phyloP scores from a whole-genome alignment of 371 early-diverging fungal genomes.

The Nematocida minor region DNA sequence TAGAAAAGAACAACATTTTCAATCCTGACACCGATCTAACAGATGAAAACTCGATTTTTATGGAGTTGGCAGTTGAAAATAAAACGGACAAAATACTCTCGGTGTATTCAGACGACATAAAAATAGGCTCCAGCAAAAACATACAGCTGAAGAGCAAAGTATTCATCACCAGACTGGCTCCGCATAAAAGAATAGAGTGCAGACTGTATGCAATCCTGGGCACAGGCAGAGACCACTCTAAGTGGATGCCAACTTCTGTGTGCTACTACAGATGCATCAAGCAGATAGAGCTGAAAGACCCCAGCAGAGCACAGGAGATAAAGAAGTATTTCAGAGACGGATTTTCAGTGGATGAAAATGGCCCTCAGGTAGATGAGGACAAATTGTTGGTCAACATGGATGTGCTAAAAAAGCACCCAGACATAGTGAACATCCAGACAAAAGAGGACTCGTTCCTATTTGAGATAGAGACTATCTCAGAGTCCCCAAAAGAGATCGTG shows the following conservation, averaged over 20 bases:
- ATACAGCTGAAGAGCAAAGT: conserved; percentile 76
- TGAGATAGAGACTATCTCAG: conserved; percentile 29
- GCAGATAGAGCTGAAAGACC: not conserved
- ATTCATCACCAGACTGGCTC: conserved; percentile 82
- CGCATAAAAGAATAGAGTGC: conserved; percentile 80
- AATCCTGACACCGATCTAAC: not conserved
- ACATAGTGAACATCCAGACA: not conserved
- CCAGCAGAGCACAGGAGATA: not conserved
- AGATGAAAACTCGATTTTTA: not conserved
- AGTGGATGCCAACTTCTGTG: conserved; percentile 33
- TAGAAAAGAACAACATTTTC: not conserved
- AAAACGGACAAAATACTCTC: not conserved
- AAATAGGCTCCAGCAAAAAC: not conserved
- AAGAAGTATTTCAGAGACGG: conserved; percentile 38
- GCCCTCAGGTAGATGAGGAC: not conserved
- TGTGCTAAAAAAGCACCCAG: conserved; percentile 14
- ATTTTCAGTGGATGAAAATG: not conserved
- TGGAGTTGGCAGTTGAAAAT: conserved; percentile 15
- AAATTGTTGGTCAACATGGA: conserved; percentile 30
- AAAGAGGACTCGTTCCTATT: conserved; percentile 10
- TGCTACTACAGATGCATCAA: conserved; percentile 37
- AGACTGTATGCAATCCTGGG: conserved; percentile 84
- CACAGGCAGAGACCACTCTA: conserved; percentile 66
- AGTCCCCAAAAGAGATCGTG: not conserved
- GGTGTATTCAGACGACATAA: conserved; percentile 25